These are phyloP conservation scores for Drechslerella coelobrocha DNA, from an alignment of 2,329 filamentous ascomycete genomes.

Conservation along the genomic window DNA sequence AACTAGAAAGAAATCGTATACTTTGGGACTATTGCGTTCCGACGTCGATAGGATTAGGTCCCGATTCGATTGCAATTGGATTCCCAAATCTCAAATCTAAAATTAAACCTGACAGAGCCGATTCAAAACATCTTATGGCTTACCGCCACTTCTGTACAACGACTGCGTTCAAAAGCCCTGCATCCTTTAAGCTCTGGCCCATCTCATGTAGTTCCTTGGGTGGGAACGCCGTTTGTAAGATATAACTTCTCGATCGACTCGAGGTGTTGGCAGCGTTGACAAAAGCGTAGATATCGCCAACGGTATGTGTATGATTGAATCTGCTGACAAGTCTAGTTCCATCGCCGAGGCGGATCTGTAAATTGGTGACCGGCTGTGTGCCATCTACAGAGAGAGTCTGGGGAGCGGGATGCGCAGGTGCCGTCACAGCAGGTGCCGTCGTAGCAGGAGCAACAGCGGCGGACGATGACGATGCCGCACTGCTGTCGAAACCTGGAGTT, in stretches of 20 bases:
- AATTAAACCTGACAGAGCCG: too few species aligned
- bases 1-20: too few species aligned
- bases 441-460: constrained; percentile 49
- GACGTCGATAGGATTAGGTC: too few species aligned
- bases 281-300: constrained; percentile 79
- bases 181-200: constrained; percentile 56
- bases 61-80: too few species aligned
- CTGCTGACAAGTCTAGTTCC: constrained; percentile 78
- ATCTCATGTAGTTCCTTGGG: constrained; percentile 80
- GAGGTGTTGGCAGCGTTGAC: constrained; percentile 70
- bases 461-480: constrained; percentile 57
- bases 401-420: constrained; percentile 45
- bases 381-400: constrained; percentile 65
- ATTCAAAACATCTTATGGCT: constrained; percentile 2
- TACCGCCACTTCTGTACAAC: constrained; percentile 66
- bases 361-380: constrained; percentile 71
- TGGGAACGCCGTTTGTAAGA: constrained; percentile 81
- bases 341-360: constrained; percentile 80
- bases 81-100: too few species aligned
- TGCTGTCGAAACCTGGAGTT: constrained; percentile 66
- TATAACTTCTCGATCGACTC: constrained; percentile 69
- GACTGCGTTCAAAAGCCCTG: constrained; percentile 63
- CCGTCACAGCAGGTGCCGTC: constrained; percentile 55
- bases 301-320: constrained; percentile 80
- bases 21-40: too few species aligned